A percentile compares a stretch with the other conserved stretches of the same genome.
phyloP scores from a whole-genome alignment of 345 rosid species.

The Sonneratia alba region DNA sequence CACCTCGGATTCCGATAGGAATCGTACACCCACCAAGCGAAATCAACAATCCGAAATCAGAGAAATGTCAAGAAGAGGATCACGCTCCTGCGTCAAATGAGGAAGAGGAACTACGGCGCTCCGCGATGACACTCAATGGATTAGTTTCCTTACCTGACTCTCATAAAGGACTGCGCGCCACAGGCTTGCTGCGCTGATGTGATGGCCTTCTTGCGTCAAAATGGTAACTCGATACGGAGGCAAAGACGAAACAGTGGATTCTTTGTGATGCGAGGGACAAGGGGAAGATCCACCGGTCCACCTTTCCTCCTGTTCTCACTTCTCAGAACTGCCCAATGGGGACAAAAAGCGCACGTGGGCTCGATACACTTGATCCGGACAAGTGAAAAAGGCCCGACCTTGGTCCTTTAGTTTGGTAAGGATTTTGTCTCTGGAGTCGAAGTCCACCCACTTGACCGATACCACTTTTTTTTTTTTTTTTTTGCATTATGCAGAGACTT shows the following conservation, averaged over 20 bases:
- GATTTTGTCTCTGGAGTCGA: too few species aligned
- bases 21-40: background rate
- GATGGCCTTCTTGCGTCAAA: background rate
- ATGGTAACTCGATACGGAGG: background rate
- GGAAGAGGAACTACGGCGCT: background rate
- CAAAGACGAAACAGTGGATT: conserved; percentile 1
- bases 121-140: background rate
- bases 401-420: too few species aligned
- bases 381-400: background rate
- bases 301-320: too few species aligned
- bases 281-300: too few species aligned
- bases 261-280: background rate
- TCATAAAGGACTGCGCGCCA: background rate
- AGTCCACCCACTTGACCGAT: too few species aligned
- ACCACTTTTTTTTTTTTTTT: too few species aligned
- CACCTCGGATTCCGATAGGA: background rate
- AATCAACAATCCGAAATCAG: background rate
- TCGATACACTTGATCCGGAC: background rate
- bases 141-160: background rate
- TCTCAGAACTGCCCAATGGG: too few species aligned
- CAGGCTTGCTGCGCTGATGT: background rate
- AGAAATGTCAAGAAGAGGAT: background rate
- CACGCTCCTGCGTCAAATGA: background rate
- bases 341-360: conserved; percentile 1
- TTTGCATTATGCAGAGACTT: too few species aligned